Evolutionary conservation across 192 early-diverging fungal genomes (phyloP).

Genomic region (Coemansia sp.): DNA sequence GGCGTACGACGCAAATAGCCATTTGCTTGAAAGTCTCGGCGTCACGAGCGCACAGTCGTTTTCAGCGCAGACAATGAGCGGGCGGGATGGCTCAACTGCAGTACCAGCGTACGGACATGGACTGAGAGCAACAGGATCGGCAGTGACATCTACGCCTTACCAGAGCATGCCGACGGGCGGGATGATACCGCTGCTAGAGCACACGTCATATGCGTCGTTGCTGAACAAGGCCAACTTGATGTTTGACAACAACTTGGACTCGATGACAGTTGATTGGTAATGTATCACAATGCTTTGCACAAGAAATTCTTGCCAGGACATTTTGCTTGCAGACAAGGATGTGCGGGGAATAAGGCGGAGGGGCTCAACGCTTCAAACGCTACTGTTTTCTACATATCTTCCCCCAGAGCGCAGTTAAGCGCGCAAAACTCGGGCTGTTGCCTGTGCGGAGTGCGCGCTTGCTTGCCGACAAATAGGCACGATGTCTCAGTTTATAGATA

Average conservation of each 20-base stretch:
- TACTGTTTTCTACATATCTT: background rate
- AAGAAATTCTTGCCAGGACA: background rate
- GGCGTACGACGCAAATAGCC: constrained; percentile 6
- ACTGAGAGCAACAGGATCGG: constrained; percentile 4
- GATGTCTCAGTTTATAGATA: constrained; percentile 1
- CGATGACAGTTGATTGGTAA: constrained; percentile 66
- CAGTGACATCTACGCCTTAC: constrained; percentile 16
- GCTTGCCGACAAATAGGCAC: background rate
- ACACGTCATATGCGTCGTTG: constrained; percentile 61
- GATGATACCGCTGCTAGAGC: constrained; percentile 28
- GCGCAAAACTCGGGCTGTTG: background rate
- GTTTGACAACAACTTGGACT: constrained; percentile 67
- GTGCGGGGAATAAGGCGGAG: background rate
- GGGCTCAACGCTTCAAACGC: background rate
- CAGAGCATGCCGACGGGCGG: constrained; percentile 20
- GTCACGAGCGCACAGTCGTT: constrained; percentile 4
- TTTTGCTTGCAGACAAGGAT: background rate
- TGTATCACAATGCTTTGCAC: background rate
- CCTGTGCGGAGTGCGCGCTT: background rate
- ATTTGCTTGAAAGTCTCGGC: constrained; percentile 13
- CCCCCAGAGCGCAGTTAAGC: background rate
- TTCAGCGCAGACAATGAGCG: background rate
- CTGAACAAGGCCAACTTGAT: constrained; percentile 74
- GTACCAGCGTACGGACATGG: background rate
- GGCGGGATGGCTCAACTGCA: background rate